phyloP scores from a whole-genome alignment of 2,329 filamentous ascomycete genomes.

The Cercospora sesami region DNA sequence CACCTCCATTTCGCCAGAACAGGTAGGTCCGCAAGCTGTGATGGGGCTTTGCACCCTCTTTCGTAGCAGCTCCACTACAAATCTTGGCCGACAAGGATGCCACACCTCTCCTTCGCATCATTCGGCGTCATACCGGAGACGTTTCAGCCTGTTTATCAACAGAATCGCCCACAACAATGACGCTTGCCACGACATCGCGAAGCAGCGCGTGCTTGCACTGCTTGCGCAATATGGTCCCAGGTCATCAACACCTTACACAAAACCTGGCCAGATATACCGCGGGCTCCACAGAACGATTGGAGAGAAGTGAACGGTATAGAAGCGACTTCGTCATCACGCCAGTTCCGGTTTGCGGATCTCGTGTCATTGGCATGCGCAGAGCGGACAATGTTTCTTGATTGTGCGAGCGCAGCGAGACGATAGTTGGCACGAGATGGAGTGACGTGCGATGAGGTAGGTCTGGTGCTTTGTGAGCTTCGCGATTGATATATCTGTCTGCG shows the following conservation, averaged over 20 bases:
- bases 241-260: neutral
- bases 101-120: neutral
- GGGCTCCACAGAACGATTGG: constrained; percentile 6
- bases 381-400: neutral
- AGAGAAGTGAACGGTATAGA: neutral
- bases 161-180: constrained; percentile 8
- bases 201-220: neutral
- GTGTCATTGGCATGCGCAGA: neutral
- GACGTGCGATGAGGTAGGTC: constrained; percentile 15
- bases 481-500: constrained; percentile 2
- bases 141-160: constrained; percentile 10
- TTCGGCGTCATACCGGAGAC: neutral
- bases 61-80: neutral
- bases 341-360: neutral
- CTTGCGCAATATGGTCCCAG: constrained; percentile 3
- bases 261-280: constrained; percentile 4
- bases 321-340: neutral
- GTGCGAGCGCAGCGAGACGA: neutral
- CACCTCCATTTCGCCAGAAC: neutral
- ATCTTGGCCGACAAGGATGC: neutral
- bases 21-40: neutral
- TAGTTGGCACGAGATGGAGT: neutral
- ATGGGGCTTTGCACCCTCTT: neutral
- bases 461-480: neutral
- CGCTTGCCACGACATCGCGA: constrained; percentile 2